These are phyloP conservation scores for Avena atlantica DNA, from an alignment of 176 grass and related monocot species.

Conservation along the genomic window DNA sequence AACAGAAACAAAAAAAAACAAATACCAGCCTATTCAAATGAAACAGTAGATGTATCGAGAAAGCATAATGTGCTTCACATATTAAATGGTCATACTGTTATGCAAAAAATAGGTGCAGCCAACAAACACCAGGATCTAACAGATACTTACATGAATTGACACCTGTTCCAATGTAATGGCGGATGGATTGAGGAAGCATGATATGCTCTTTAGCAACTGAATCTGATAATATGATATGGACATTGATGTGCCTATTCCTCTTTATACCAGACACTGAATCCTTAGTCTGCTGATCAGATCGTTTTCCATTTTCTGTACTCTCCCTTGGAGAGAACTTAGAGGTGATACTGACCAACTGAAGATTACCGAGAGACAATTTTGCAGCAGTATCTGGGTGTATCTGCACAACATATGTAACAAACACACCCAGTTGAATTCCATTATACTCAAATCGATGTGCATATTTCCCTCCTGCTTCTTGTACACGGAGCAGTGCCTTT, in stretches of 20 bases:
- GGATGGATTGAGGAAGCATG: constrained; percentile 61
- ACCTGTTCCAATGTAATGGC: constrained; percentile 55
- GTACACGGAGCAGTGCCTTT: constrained; percentile 72
- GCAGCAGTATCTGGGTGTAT: constrained; percentile 70
- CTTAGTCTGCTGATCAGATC: constrained; percentile 17
- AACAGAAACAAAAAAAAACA: not conserved
- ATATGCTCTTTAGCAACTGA: constrained; percentile 66
- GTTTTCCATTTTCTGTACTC: constrained; percentile 26
- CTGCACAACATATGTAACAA: constrained; percentile 56
- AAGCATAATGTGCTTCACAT: constrained; percentile 10
- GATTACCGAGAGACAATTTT: constrained; percentile 52
- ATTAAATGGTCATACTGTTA: not conserved
- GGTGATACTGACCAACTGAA: constrained; percentile 19
- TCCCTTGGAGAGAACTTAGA: constrained; percentile 42
- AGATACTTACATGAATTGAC: constrained; percentile 52
- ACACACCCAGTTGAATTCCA: constrained; percentile 52
- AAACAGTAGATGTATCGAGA: constrained; percentile 4
- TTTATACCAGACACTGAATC: constrained; percentile 15
- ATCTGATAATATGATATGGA: constrained; percentile 56
- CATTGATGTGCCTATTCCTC: constrained; percentile 37
- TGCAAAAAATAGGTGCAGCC: not conserved
- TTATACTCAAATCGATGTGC: constrained; percentile 55
- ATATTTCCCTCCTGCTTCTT: constrained; percentile 51
- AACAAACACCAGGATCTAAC: not conserved
- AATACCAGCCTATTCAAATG: not conserved